These are phyloP conservation scores for Collybiopsis confluens DNA, from an alignment of 768 basidiomycete genomes.

Conservation along the genomic window DNA sequence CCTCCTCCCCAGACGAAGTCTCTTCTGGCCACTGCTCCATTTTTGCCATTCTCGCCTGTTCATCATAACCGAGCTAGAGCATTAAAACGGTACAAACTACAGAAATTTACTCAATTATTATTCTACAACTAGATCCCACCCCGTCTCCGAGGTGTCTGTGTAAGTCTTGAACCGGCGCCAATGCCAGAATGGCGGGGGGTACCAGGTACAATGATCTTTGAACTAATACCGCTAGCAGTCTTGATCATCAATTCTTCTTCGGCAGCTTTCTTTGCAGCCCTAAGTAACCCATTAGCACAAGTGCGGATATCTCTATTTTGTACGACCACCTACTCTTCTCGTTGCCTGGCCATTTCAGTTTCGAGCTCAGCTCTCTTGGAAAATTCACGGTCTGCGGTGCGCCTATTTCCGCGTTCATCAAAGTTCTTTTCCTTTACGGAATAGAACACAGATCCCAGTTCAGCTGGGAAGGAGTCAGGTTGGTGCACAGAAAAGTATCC, in stretches of 20 bases:
- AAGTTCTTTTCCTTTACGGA: constrained; percentile 98
- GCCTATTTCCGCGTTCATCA: constrained; percentile 76
- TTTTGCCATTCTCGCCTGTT: too few species aligned
- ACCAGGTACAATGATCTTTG: constrained; percentile 74
- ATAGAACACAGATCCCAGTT: constrained; percentile 94
- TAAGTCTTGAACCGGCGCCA: constrained; percentile 57
- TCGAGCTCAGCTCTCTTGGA: constrained; percentile 89
- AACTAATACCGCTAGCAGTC: constrained; percentile 44
- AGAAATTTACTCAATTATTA: too few species aligned
- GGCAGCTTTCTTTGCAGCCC: constrained; percentile 57
- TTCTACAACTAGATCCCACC: constrained; percentile 50
- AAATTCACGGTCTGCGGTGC: constrained; percentile 84
- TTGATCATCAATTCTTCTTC: constrained; percentile 58
- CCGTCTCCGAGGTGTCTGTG: constrained; percentile 72
- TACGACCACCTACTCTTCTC: constrained; percentile 59
- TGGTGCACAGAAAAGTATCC: background rate
- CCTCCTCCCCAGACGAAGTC: too few species aligned
- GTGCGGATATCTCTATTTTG: background rate
- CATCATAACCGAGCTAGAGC: too few species aligned
- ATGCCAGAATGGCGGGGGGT: constrained; percentile 73
- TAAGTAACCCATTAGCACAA: constrained; percentile 18
- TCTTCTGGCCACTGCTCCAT: too few species aligned
- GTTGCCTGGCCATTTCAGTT: constrained; percentile 81
- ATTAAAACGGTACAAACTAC: too few species aligned
- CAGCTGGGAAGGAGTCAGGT: constrained; percentile 47